Evolutionary conservation across 2,329 filamentous ascomycete genomes (phyloP), one percentile per base, ranked within the genome.

Genomic region (Fonsecaea erecta): DNA sequence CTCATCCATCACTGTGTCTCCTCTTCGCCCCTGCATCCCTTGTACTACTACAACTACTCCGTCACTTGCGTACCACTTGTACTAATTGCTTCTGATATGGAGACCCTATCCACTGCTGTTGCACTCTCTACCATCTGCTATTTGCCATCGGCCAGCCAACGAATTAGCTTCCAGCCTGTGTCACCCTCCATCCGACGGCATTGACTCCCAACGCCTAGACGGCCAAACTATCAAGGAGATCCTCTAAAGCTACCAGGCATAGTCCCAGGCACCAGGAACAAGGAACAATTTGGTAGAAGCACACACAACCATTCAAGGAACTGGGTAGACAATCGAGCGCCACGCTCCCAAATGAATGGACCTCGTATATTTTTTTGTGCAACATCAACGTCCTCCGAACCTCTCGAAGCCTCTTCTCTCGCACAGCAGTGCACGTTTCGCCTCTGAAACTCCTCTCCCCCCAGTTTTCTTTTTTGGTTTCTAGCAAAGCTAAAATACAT

Each of bases 401-500:
- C n/a, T 12, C 24, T 51, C 16, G 9, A 8, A 24, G 48, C 24
- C 58, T 37, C 43, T 34, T 14, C 51, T 21, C 18, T 34, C 55
- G n/a, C 34, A 21, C 40, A 48, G 18, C 40, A 26, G 11, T 57
- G 28, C 28, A 18, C 37, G 12, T 12, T 18, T 26, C 24, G 16
- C 37, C 26, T 32, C 43, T 18, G 11, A 28, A 18, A 53, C 26
- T 43, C 62, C 16, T 60, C 46, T 57, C 16, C 30, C 34, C n/a
- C 3, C 28, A 8, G 34, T 60, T 52, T 64, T 67, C 59, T 62
- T 57, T 28, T 67, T 37, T 61, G 46, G 58, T 55, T 37, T 66
- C 64, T 68, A 65, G 55, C 66, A 58, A 60, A 59, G 54, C 43
- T 69, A 69, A 56, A 69, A 69, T 69, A 69, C 67, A 69, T 52